Evolutionary conservation across 2,329 filamentous ascomycete genomes (phyloP).

Genomic region (Xylariaceae sp.): DNA sequence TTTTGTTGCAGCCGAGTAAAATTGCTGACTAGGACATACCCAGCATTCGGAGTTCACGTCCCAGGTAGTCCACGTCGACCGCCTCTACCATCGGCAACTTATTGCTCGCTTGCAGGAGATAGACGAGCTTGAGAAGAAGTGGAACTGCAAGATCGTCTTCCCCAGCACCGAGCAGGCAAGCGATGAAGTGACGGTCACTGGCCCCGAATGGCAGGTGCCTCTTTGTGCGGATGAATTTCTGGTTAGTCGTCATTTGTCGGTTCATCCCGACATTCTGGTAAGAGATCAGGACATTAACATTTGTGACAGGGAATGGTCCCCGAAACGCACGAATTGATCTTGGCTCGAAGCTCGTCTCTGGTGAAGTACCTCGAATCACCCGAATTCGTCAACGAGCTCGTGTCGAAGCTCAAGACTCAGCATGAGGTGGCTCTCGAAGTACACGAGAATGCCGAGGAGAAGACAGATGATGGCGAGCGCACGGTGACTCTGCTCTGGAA

Average conservation of each 20-base stretch:
- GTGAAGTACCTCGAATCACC: constrained; percentile 74
- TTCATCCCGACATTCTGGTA: too few relatives aligned
- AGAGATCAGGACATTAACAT: constrained; percentile 19
- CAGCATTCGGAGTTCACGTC: constrained; percentile 94
- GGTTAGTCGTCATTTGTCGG: constrained; percentile 41
- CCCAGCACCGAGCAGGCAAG: constrained; percentile 96
- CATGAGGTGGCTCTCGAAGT: constrained; percentile 85
- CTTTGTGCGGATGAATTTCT: constrained; percentile 94
- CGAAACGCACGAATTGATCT: constrained; percentile 84
- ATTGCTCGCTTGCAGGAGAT: constrained; percentile 83
- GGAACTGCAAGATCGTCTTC: constrained; percentile 99
- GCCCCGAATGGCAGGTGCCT: constrained; percentile 96
- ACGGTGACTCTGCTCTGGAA: constrained; percentile 63
- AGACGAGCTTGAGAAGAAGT: constrained; percentile 94
- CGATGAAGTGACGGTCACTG: constrained; percentile 90
- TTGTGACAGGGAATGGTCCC: constrained; percentile 78
- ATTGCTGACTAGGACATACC: constrained; percentile 2
- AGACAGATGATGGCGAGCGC: constrained; percentile 48
- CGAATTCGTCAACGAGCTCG: constrained; percentile 72
- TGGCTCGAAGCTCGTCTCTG: constrained; percentile 68
- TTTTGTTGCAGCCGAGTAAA: not conserved
- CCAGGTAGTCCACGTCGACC: constrained; percentile 87
- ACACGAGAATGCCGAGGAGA: constrained; percentile 53
- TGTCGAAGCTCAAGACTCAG: constrained; percentile 78
- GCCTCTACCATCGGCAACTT: constrained; percentile 89